These are phyloP conservation scores for Pseudoscleropodium purum DNA, from an alignment of 225 moss, liverwort and hornwort species.

Conservation along the genomic window DNA sequence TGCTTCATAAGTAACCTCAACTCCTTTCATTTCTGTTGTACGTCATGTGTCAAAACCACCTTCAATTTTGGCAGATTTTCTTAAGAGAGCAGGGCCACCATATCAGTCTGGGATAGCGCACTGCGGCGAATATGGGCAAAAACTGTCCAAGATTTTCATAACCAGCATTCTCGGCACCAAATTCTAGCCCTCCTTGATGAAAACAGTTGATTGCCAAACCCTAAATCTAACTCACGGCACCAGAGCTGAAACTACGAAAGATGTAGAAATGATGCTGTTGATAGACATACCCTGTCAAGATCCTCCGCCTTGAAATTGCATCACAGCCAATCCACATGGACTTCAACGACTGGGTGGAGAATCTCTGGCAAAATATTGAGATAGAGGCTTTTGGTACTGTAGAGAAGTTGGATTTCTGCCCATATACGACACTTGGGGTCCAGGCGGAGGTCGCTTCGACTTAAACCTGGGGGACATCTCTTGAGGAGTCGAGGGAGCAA, in stretches of 20 bases:
- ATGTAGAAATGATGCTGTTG: slow-evolving; percentile 1
- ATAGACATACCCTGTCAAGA: not conserved
- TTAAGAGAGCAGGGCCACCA: not conserved
- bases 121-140: not conserved
- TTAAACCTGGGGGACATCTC: slow-evolving; percentile 17
- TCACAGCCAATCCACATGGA: not conserved
- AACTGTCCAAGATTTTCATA: not conserved
- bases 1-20: not conserved
- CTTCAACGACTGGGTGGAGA: slow-evolving; percentile 24
- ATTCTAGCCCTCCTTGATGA: not conserved
- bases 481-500: slow-evolving; percentile 12
- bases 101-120: not conserved
- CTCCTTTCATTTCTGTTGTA: not conserved
- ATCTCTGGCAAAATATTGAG: slow-evolving; percentile 1
- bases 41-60: not conserved
- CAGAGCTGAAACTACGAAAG: not conserved
- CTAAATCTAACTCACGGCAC: not conserved
- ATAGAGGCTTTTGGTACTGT: slow-evolving; percentile 10
- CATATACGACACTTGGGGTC: slow-evolving; percentile 3
- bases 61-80: not conserved
- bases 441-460: slow-evolving; percentile 21
- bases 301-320: slow-evolving; percentile 1
- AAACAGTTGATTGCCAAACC: not conserved
- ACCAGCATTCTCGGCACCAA: not conserved
- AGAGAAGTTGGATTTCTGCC: slow-evolving; percentile 8